Percentiles rank a stretch among this genome's conserved stretches.
Conservation (phyloP, 2,329 filamentous ascomycete species). For the Ambrosiella cleistominuta region DNA sequence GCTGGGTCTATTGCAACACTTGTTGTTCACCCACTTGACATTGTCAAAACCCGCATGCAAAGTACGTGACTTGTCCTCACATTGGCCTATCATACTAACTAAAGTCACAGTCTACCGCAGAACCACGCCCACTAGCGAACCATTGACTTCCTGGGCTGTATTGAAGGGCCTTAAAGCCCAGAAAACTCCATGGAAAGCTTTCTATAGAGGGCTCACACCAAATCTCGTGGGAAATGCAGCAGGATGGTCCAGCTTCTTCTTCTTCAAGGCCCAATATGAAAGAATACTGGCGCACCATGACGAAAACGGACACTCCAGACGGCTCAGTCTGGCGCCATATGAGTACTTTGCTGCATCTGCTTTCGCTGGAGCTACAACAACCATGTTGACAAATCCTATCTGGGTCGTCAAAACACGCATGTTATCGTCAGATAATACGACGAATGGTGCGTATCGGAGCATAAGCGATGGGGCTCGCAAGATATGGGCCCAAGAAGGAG, state of each 20-base stretch:
- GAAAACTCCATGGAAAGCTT: constrained; percentile 44
- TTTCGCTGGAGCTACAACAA: constrained; percentile 53
- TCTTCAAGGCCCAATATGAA: constrained; percentile 47
- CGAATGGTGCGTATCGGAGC: constrained; percentile 62
- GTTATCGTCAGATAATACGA: constrained; percentile 63
- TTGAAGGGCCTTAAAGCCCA: constrained; percentile 15
- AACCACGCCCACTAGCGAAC: neutral
- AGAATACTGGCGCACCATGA: constrained; percentile 15
- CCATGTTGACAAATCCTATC: constrained; percentile 77
- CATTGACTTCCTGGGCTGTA: neutral
- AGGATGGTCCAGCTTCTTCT: constrained; percentile 86
- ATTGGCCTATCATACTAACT: neutral
- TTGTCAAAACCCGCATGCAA: constrained; percentile 92
- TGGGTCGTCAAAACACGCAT: constrained; percentile 98
- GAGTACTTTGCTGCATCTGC: constrained; percentile 73
- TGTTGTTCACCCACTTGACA: constrained; percentile 77
- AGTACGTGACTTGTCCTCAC: constrained; percentile 30
- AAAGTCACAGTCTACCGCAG: constrained; percentile 3
- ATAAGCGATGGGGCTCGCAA: constrained; percentile 53
- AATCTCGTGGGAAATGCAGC: constrained; percentile 83
- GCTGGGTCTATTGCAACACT: constrained; percentile 78
- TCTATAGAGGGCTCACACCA: constrained; percentile 79
- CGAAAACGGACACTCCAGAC: constrained; percentile 13
- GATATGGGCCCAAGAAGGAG: constrained; percentile 54
- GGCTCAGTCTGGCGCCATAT: constrained; percentile 32